A percentile compares a stretch with the other conserved stretches of the same genome.
phyloP scores from a whole-genome alignment of 441 rosid genomes.

The Arabidopsis lyrata region DNA sequence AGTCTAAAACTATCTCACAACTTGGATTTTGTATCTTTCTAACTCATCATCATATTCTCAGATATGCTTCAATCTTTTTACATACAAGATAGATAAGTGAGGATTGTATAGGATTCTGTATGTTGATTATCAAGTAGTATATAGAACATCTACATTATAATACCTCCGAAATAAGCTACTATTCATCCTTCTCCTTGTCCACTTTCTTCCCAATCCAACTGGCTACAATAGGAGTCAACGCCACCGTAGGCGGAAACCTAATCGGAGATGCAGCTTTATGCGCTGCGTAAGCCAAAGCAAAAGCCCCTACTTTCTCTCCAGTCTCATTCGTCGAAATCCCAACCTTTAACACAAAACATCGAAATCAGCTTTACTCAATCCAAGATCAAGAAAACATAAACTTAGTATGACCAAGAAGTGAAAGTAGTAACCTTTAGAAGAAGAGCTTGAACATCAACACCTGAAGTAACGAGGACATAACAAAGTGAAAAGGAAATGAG shows the following conservation, averaged over 20 bases:
- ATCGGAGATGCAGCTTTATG: conserved; percentile 98
- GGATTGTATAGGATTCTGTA: neutral
- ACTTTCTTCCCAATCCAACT: conserved; percentile 89
- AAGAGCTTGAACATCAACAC: conserved; percentile 80
- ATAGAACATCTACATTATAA: conserved; percentile 17
- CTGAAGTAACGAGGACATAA: conserved; percentile 67
- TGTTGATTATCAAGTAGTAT: conserved; percentile 6
- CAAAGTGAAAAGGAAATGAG: conserved; percentile 81
- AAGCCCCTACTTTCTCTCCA: conserved; percentile 84
- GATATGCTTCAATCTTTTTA: neutral
- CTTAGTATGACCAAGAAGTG: neutral
- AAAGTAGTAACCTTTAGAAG: conserved; percentile 57
- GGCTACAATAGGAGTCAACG: conserved; percentile 90
- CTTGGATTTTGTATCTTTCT: neutral
- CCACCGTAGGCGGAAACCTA: conserved; percentile 88
- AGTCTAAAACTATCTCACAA: neutral
- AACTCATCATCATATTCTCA: conserved; percentile 9
- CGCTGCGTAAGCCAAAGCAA: conserved; percentile 91
- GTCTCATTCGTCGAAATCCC: conserved; percentile 74
- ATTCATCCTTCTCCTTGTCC: conserved; percentile 50
- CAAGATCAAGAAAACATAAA: conserved; percentile 5
- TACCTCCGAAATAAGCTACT: conserved; percentile 15
- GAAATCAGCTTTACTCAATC: neutral
- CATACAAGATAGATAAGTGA: neutral
- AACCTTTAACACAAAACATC: conserved; percentile 49